phyloP scores from a whole-genome alignment of 768 basidiomycete species.

The Agrocybe praecox region DNA sequence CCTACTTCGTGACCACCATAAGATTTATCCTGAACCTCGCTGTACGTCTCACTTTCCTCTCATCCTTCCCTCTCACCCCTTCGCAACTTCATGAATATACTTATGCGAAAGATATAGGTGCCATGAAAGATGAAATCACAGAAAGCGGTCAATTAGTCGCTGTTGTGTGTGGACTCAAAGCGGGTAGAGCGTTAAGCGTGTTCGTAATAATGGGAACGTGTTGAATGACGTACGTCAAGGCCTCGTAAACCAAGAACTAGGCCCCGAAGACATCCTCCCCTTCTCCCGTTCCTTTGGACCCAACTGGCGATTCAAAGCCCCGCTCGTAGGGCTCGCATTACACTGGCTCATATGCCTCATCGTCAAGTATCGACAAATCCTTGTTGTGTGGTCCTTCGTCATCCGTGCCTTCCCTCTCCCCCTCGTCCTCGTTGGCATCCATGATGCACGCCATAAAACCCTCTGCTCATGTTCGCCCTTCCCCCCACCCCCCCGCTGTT shows the following conservation, averaged over 20 bases:
- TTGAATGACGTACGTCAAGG: slow-evolving; percentile 45
- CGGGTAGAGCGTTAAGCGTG: slow-evolving; percentile 36
- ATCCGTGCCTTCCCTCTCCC: slow-evolving; percentile 59
- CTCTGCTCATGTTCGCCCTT: too few relatives aligned
- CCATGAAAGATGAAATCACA: slow-evolving; percentile 66
- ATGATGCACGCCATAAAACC: slow-evolving; percentile 53
- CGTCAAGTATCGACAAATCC: slow-evolving; percentile 44
- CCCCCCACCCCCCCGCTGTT: too few relatives aligned
- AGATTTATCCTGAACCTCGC: too few relatives aligned
- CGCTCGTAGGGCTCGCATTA: slow-evolving; percentile 50
- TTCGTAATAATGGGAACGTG: slow-evolving; percentile 60
- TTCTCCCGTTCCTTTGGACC: slow-evolving; percentile 62
- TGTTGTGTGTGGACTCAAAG: slow-evolving; percentile 57
- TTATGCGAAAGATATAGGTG: too few relatives aligned
- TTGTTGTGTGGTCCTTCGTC: slow-evolving; percentile 69
- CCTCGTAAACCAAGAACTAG: slow-evolving; percentile 63
- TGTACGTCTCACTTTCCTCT: too few relatives aligned
- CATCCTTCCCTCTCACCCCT: too few relatives aligned
- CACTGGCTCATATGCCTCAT: slow-evolving; percentile 39
- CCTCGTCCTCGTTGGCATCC: too few relatives aligned
- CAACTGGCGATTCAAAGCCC: slow-evolving; percentile 63
- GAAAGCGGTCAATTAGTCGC: slow-evolving; percentile 61
- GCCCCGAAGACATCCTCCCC: slow-evolving; percentile 62
- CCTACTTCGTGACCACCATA: too few relatives aligned
- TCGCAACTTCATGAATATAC: too few relatives aligned